Evolutionary conservation across 2,329 filamentous ascomycete species (phyloP), one percentile per base, ranked within the genome.

Genomic region (Ophiostoma ips): DNA sequence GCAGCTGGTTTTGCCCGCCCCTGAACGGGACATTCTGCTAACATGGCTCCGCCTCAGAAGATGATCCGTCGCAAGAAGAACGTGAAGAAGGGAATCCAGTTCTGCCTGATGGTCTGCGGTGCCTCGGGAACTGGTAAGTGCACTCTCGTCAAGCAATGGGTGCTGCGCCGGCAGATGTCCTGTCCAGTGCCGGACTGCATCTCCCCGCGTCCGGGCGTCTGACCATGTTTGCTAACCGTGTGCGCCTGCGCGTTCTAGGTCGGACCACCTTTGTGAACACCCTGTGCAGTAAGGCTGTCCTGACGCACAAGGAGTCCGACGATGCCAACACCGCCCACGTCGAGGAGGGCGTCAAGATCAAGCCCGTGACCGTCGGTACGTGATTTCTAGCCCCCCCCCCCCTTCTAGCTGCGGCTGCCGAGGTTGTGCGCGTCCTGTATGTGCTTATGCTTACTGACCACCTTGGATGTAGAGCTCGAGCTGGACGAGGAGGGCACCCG

Each of bases 51-150:
- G n/a, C n/a, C n/a, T 28, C 68, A 87, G 81, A 87, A 94, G 71
- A 92, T 95, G 85, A 89, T 95, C 68, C 89, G 92, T 73, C 84
- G 87, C 72, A 98, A 98, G 90, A 98, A 98, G 86, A 96, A 98
- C 79, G 90, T 98, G 74, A 95, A 95, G 85, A 95, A 95, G 81
- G 92, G 92, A 66, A 96, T 98, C 66, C 92, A 98, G 77, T 98
- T 98, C 76, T 96, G 89, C 71, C 72, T 98, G 79, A 98, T 98
- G 92, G 92, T 98, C 64, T 96, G 92, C 68, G 92, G 92, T 75
- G 92, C 92, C 66, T 96, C 90, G 61, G 92, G 92, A 70, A 96
- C 92, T 71, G 92, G 88, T 95, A 81, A 64, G 77, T 72, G 52
- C 53, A 52, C 13, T 34, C 24, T 19, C 16, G 24, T 4, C 24